Evolutionary conservation across 768 basidiomycete species (phyloP).

Genomic region (Hypholoma sublateritium): DNA sequence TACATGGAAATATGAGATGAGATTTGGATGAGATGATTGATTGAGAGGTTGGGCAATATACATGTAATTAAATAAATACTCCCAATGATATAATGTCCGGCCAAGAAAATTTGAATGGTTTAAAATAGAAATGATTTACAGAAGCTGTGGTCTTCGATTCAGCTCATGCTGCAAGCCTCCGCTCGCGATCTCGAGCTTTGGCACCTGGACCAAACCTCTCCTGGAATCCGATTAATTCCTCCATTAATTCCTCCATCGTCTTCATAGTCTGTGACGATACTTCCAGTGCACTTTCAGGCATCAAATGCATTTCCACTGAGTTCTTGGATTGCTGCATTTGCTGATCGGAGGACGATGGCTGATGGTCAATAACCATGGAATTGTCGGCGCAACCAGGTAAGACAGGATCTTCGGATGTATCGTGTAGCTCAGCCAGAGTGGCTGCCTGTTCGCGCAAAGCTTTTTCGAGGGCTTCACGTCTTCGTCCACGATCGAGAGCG

Average conservation of each 20-base stretch:
- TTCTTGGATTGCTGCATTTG: background rate
- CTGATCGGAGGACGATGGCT: constrained; percentile 1
- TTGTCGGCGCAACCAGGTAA: constrained; percentile 1
- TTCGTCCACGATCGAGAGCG: constrained; percentile 67
- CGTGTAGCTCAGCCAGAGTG: constrained; percentile 7
- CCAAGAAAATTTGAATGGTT: background rate
- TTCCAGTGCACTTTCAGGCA: constrained; percentile 23
- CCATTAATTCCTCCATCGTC: constrained; percentile 90
- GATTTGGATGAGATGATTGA: too few species aligned
- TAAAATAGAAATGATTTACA: background rate
- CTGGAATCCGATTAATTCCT: constrained; percentile 86
- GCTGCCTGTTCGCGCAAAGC: constrained; percentile 40
- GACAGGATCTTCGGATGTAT: constrained; percentile 11
- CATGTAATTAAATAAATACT: background rate
- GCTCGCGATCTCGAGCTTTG: constrained; percentile 52
- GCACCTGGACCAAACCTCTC: constrained; percentile 72
- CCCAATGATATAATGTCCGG: background rate
- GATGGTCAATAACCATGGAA: constrained; percentile 18
- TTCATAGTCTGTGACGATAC: constrained; percentile 56
- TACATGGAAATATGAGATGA: too few species aligned
- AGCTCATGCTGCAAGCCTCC: constrained; percentile 32
- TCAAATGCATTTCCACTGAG: constrained; percentile 16
- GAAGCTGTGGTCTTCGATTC: background rate
- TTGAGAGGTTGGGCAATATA: background rate
- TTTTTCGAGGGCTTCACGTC: constrained; percentile 66